Percentiles rank a stretch among this genome's conserved stretches.
These are phyloP conservation scores for Cerioporus squamosus DNA, from an alignment of 1,284 basidiomycete species.

Conservation along the genomic window DNA sequence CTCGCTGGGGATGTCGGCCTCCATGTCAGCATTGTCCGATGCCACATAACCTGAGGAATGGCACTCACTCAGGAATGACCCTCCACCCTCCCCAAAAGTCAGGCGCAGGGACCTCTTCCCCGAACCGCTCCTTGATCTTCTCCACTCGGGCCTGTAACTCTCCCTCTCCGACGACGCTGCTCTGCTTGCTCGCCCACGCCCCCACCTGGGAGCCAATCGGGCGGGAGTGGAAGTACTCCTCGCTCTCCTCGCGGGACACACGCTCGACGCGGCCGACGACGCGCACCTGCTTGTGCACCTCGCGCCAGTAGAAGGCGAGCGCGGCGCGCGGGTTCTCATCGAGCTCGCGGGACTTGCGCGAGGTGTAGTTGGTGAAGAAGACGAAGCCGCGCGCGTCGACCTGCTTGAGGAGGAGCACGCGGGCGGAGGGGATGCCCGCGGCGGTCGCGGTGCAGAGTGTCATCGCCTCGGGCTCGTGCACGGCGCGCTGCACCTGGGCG, in stretches of 20 bases:
- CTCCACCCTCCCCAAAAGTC: constrained; percentile 98
- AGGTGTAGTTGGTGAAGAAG: constrained; percentile 97
- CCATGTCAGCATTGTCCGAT: not conserved
- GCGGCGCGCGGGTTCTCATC: constrained; percentile 78
- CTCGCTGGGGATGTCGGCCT: constrained; percentile 45
- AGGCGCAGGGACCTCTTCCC: constrained; percentile 76
- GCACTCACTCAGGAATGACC: constrained; percentile 83
- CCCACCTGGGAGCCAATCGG: constrained; percentile 88
- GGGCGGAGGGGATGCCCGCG: constrained; percentile 80
- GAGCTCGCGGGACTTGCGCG: constrained; percentile 89
- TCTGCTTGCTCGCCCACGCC: constrained; percentile 94
- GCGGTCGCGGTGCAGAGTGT: constrained; percentile 80
- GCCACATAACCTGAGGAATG: not conserved
- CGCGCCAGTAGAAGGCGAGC: constrained; percentile 91
- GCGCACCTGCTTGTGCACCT: constrained; percentile 82
- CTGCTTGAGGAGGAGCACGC: constrained; percentile 92
- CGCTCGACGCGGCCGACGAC: constrained; percentile 88
- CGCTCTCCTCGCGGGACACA: constrained; percentile 71
- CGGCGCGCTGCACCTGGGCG: constrained; percentile 49
- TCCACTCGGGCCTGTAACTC: constrained; percentile 70
- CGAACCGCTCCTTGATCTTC: constrained; percentile 65
- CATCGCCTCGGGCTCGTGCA: constrained; percentile 89
- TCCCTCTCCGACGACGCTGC: constrained; percentile 71
- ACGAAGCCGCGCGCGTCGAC: constrained; percentile 87
- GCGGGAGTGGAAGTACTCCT: constrained; percentile 84